Percentiles rank a stretch among this genome's conserved stretches.
These are phyloP conservation scores for Leccinum arenicola DNA, from an alignment of 768 basidiomycete species.

Conservation along the genomic window DNA sequence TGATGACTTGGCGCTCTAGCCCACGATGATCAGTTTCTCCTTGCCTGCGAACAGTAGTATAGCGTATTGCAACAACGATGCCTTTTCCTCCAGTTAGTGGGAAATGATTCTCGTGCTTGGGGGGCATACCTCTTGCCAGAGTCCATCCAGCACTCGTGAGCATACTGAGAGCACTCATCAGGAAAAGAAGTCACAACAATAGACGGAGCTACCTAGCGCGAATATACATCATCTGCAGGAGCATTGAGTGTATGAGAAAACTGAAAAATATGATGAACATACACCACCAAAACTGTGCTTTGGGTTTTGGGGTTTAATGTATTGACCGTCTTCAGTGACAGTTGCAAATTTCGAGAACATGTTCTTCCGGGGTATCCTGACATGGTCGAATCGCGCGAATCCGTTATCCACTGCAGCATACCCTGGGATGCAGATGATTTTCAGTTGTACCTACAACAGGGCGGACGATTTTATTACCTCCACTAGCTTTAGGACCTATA, in stretches of 20 bases:
- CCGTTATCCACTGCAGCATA: slow-evolving; percentile 60
- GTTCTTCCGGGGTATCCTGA: slow-evolving; percentile 62
- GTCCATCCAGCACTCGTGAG: slow-evolving; percentile 58
- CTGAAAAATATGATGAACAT: slow-evolving; percentile 24
- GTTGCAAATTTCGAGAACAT: slow-evolving; percentile 77
- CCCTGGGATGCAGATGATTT: slow-evolving; percentile 35
- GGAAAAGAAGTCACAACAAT: not conserved
- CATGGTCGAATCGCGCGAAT: slow-evolving; percentile 61
- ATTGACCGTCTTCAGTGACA: slow-evolving; percentile 62
- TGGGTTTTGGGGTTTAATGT: slow-evolving; percentile 64
- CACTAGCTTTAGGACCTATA: slow-evolving; percentile 44
- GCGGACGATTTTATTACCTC: slow-evolving; percentile 26
- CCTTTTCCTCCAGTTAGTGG: slow-evolving; percentile 40
- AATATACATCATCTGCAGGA: slow-evolving; percentile 65
- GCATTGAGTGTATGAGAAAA: not conserved
- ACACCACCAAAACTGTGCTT: slow-evolving; percentile 78
- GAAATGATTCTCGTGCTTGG: not conserved
- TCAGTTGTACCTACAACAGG: not conserved
- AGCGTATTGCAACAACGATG: slow-evolving; percentile 59
- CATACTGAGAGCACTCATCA: slow-evolving; percentile 45
- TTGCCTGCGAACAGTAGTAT: slow-evolving; percentile 70
- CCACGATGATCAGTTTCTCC: slow-evolving; percentile 50
- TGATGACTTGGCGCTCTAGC: slow-evolving; percentile 64
- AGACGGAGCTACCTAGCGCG: slow-evolving; percentile 48
- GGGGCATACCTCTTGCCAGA: slow-evolving; percentile 55